A percentile compares a stretch with the other conserved stretches of the same genome.
Evolutionary conservation across 129 eudicot genomes (phyloP).

Genomic region (Gnaphalium uliginosum): DNA sequence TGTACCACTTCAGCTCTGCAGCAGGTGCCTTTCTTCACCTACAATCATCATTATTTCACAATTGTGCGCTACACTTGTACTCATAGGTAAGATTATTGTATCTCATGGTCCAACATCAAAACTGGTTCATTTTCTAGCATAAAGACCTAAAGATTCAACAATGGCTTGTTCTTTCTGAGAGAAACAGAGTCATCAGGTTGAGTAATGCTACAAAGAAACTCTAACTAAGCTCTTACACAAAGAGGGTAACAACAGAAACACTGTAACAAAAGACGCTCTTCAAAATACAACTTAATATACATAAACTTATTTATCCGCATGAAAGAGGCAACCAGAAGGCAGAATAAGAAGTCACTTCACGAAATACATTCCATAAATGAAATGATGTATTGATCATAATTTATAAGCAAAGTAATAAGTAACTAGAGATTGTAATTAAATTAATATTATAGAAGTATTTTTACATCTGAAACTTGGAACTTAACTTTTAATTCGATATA

Average conservation of each 20-base stretch:
- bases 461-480: slow-evolving; percentile 6
- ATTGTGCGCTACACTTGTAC: background rate
- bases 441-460: slow-evolving; percentile 5
- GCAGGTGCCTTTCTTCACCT: too few relatives aligned
- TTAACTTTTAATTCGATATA: background rate
- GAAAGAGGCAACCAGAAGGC: too few relatives aligned
- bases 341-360: too few relatives aligned
- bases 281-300: background rate
- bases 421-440: slow-evolving; percentile 11
- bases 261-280: background rate
- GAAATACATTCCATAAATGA: too few relatives aligned
- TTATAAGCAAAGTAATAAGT: slow-evolving; percentile 2
- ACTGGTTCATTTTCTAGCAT: too few relatives aligned
- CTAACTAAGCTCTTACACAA: background rate
- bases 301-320: too few relatives aligned
- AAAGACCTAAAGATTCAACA: too few relatives aligned
- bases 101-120: background rate
- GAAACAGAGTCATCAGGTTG: too few relatives aligned
- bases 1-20: too few relatives aligned
- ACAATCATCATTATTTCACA: background rate
- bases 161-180: too few relatives aligned
- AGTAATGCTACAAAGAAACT: too few relatives aligned
- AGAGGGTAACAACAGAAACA: background rate
- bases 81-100: background rate
- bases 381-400: background rate